Evolutionary conservation across 192 early-diverging fungal genomes (phyloP).

Genomic region (Linnemannia hyalina): DNA sequence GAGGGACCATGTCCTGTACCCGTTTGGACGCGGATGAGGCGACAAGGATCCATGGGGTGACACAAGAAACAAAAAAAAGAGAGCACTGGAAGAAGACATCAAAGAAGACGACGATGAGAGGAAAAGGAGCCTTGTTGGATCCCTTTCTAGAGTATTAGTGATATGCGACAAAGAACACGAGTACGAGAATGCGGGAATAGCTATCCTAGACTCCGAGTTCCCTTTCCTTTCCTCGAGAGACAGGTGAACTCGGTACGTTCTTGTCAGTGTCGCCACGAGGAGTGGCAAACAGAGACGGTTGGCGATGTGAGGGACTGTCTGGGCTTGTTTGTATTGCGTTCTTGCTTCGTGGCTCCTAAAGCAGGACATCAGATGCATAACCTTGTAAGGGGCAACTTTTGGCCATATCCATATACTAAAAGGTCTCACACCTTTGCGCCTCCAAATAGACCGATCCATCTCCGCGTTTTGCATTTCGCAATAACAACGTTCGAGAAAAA

Average conservation of each 20-base stretch:
- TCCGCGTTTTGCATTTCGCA: not conserved
- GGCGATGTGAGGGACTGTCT: too few species aligned
- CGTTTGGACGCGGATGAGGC: not conserved
- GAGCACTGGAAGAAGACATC: not conserved
- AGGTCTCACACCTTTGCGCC: not conserved
- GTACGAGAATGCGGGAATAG: not conserved
- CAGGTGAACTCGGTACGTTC: not conserved
- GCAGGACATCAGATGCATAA: too few species aligned
- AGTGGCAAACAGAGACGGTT: not conserved
- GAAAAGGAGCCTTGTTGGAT: not conserved
- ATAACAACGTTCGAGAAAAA: not conserved
- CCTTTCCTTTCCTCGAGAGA: not conserved
- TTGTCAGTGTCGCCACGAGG: not conserved
- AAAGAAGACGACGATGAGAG: too few species aligned
- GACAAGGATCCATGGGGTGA: not conserved
- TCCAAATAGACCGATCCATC: not conserved
- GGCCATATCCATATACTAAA: not conserved
- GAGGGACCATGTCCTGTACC: not conserved
- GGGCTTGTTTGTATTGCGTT: not conserved
- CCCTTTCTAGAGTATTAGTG: not conserved
- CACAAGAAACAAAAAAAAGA: not conserved
- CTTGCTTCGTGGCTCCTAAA: not conserved
- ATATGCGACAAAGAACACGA: not conserved
- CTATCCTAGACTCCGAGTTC: not conserved
- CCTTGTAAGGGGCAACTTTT: not conserved